A percentile compares a stretch with the other conserved stretches of the same genome.
Conservation (phyloP, 1,139 yeast species). For the Nakaseomyces uthaithaninus region DNA sequence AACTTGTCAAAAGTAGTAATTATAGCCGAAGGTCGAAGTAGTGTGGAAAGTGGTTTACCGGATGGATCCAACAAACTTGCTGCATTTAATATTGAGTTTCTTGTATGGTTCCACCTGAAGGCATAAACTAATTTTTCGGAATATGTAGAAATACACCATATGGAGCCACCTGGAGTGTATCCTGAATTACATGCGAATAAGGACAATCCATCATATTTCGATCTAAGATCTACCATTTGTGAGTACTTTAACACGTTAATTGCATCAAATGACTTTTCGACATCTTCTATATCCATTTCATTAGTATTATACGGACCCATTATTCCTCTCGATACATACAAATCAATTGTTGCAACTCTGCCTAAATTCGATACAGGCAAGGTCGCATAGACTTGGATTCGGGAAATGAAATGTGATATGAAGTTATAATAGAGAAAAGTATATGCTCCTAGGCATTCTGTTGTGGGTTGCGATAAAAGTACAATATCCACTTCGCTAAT, state of each 20-base stretch:
- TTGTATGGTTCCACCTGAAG: slow-evolving; percentile 92
- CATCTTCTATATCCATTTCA: slow-evolving; percentile 58
- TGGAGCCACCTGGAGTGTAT: slow-evolving; percentile 79
- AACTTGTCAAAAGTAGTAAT: slow-evolving; percentile 57
- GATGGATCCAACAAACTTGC: slow-evolving; percentile 56
- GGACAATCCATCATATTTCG: slow-evolving; percentile 51
- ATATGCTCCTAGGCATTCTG: slow-evolving; percentile 75
- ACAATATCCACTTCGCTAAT: slow-evolving; percentile 55
- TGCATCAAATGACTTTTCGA: slow-evolving; percentile 71
- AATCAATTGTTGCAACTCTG: slow-evolving; percentile 73
- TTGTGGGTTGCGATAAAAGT: slow-evolving; percentile 77
- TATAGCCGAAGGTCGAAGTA: slow-evolving; percentile 75
- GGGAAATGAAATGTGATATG: slow-evolving; percentile 48
- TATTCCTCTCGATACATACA: slow-evolving; percentile 62
- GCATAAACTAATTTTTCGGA: slow-evolving; percentile 80
- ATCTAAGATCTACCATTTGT: slow-evolving; percentile 57
- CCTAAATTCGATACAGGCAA: slow-evolving; percentile 85
- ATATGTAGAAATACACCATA: slow-evolving; percentile 68
- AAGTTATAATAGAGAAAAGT: slow-evolving; percentile 55
- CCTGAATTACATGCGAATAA: slow-evolving; percentile 89
- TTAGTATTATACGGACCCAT: slow-evolving; percentile 66
- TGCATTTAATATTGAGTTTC: slow-evolving; percentile 72
- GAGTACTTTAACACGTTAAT: slow-evolving; percentile 65
- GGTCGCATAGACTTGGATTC: slow-evolving; percentile 77
- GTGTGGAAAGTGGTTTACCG: slow-evolving; percentile 52